A percentile compares a stretch with the other conserved stretches of the same genome.
phyloP scores from a whole-genome alignment of 805 yeast genomes.

The Candida berthetii region DNA sequence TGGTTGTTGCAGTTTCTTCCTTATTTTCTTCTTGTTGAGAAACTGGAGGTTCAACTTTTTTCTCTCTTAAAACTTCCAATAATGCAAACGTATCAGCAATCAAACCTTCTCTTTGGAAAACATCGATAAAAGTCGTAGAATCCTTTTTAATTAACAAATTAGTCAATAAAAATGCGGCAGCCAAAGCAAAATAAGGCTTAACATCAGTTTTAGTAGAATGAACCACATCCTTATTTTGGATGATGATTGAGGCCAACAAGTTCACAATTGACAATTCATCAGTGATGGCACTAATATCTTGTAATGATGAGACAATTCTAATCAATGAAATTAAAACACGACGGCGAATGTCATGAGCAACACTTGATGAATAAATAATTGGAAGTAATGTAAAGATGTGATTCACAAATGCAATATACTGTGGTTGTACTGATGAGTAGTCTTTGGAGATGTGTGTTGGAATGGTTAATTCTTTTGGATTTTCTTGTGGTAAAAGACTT shows the following conservation, averaged over 20 bases:
- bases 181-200: conserved; percentile 32
- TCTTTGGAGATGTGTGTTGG: conserved; percentile 16
- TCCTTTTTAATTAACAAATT: conserved; percentile 35
- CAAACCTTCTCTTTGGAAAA: conserved; percentile 71
- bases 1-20: conserved; percentile 6
- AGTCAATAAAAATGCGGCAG: conserved; percentile 46
- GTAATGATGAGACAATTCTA: conserved; percentile 41
- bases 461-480: conserved; percentile 19
- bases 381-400: conserved; percentile 47
- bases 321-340: conserved; percentile 46
- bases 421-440: conserved; percentile 17
- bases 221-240: conserved; percentile 38
- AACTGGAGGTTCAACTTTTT: conserved; percentile 2
- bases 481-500: conserved; percentile 47
- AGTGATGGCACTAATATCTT: conserved; percentile 24
- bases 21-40: conserved; percentile 2
- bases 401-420: conserved; percentile 30
- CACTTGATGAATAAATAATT: conserved; percentile 65
- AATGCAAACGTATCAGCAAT: conserved; percentile 40
- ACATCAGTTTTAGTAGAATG: conserved; percentile 18
- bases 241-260: conserved; percentile 53
- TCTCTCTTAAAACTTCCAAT: conserved; percentile 17
- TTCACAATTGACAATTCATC: conserved; percentile 34
- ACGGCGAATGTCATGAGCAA: conserved; percentile 59
- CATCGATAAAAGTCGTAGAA: conserved; percentile 35